Evolutionary conservation across 1,284 basidiomycete genomes (phyloP), one percentile per base, ranked within the genome.

Genomic region (Moesziomyces parantarcticus): DNA sequence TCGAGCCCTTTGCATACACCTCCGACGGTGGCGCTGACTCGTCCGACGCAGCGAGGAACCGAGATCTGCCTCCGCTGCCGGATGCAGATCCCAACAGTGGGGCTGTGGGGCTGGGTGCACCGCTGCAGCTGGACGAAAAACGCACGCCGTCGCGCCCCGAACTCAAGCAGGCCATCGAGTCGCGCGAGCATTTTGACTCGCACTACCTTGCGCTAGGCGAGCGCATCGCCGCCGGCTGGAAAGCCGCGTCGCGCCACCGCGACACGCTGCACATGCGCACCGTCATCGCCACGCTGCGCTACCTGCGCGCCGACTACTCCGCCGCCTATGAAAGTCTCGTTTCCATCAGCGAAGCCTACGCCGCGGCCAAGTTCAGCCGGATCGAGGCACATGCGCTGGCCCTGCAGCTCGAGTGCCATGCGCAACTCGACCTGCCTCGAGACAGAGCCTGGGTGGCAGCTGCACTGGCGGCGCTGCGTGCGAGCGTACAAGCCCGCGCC

Each of bases 191-290:
- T 47, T 82, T 83, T 45, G 78, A 83, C 56, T 57, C 67, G 34
- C 59, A 74, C 41, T 80, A 82, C 48, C 48, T 76, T 34, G 63
- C 76, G 34, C 46, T 91, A 34, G 93, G 92, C 2, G 92, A 92
- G 77, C 89, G 90, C 48, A 90, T 92, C 9, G 91, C 96, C 48
- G 89, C 92, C 45, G 88, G 91, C 60, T 97, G 93, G 78, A 90
- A 57, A 29, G 90, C 89, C 61, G 90, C 91, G 16, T 90, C 90
- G 5, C 89, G 94, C 50, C 88, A 90, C 49, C 92, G 95, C 78
- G 93, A 92, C 76, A 92, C 92, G 1, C 85, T 95, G 43, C 91
- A 91, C 77, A 85, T 97, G 46, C 92, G 93, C 77, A 91, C 90
- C 2, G 90, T 88, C 76, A 86, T 97, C 3, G 94, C 94, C 0